Conservation (phyloP, 139 green algal species). For the Nannochloris sp. region DNA sequence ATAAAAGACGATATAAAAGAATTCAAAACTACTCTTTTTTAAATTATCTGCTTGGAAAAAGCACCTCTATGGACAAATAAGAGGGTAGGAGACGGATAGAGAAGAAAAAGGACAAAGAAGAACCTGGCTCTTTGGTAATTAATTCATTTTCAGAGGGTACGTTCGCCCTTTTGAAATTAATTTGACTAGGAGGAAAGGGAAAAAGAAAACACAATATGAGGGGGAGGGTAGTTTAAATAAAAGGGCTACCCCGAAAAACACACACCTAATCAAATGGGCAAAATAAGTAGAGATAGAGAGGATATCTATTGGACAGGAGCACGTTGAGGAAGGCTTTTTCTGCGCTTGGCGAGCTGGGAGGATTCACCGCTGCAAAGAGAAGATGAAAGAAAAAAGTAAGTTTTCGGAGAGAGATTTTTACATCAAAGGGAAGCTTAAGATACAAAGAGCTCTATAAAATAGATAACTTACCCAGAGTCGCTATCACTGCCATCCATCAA, state of each 20-base stretch:
- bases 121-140: too few species aligned
- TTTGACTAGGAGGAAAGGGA: background rate
- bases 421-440: background rate
- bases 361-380: background rate
- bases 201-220: background rate
- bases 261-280: too few species aligned
- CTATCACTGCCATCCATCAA: conserved; percentile 3
- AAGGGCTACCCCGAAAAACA: too few species aligned
- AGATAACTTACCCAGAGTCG: conserved; percentile 6
- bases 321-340: conserved; percentile 16
- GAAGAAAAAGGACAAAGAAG: too few species aligned
- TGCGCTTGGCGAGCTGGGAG: conserved; percentile 10
- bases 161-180: too few species aligned
- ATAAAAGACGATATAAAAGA: too few species aligned
- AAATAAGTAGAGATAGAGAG: background rate
- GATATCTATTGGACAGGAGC: background rate
- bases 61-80: too few species aligned
- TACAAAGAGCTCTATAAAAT: background rate
- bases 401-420: background rate
- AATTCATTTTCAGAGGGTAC: too few species aligned
- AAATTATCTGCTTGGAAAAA: too few species aligned
- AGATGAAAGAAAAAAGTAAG: background rate
- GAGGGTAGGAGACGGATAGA: too few species aligned
- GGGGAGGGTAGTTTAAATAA: too few species aligned
- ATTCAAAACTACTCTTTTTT: too few species aligned